phyloP scores from a whole-genome alignment of 2,329 filamentous ascomycete species.

The Clathrospora elynae region DNA sequence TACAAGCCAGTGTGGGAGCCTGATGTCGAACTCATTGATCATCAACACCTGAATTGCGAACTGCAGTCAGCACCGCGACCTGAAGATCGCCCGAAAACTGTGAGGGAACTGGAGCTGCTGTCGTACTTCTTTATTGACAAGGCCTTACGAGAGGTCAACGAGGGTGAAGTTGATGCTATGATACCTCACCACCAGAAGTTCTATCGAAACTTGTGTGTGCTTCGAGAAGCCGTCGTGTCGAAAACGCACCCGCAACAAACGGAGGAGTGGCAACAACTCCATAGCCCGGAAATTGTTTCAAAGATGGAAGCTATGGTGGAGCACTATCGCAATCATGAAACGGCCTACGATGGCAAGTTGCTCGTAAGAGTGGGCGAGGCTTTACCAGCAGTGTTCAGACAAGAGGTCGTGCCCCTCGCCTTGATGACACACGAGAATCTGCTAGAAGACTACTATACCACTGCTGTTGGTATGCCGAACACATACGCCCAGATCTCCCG shows the following conservation, averaged over 20 bases:
- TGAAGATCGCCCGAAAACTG: slow-evolving; percentile 12
- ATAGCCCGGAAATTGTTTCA: slow-evolving; percentile 3
- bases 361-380: slow-evolving; percentile 21
- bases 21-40: slow-evolving; percentile 17
- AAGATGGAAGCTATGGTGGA: slow-evolving; percentile 12
- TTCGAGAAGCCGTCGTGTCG: slow-evolving; percentile 5
- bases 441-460: slow-evolving; percentile 21
- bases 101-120: slow-evolving; percentile 16
- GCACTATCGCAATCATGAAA: slow-evolving; percentile 14
- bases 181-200: slow-evolving; percentile 20
- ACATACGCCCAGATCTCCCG: slow-evolving; percentile 22
- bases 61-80: slow-evolving; percentile 13
- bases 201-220: slow-evolving; percentile 12
- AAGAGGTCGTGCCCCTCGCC: slow-evolving; percentile 19
- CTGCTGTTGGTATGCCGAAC: slow-evolving; percentile 22
- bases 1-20: slow-evolving; percentile 19
- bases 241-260: slow-evolving; percentile 19
- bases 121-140: slow-evolving; percentile 20
- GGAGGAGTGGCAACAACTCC: slow-evolving; percentile 17
- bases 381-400: slow-evolving; percentile 15
- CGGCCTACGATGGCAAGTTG: slow-evolving; percentile 19
- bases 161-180: slow-evolving; percentile 9
- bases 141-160: slow-evolving; percentile 7
- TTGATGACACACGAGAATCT: slow-evolving; percentile 24
- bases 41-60: slow-evolving; percentile 8